Evolutionary conservation across 495 filamentous ascomycete species (phyloP).

Genomic region (Wilcoxina mikolae): DNA sequence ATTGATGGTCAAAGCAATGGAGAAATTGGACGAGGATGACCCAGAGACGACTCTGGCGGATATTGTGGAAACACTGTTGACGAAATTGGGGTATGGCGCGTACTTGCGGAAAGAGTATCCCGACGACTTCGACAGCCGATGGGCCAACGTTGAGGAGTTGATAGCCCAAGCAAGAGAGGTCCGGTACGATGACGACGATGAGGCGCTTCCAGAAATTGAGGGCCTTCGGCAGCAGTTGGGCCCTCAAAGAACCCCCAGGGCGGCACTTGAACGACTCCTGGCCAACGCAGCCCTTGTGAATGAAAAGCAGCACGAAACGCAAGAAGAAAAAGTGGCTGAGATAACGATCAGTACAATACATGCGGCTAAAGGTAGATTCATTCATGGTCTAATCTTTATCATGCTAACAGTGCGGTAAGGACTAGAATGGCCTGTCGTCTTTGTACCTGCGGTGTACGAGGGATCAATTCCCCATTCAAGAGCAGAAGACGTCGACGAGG

Average conservation of each 20-base stretch:
- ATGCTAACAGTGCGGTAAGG: slow-evolving; percentile 32
- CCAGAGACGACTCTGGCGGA: slow-evolving; percentile 39
- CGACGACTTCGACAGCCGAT: slow-evolving; percentile 64
- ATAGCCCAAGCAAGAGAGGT: slow-evolving; percentile 64
- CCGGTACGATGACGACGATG: slow-evolving; percentile 36
- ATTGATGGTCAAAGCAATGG: slow-evolving; percentile 45
- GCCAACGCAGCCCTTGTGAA: slow-evolving; percentile 78
- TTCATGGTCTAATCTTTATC: background rate
- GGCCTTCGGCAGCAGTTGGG: slow-evolving; percentile 51
- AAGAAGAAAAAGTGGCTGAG: slow-evolving; percentile 43
- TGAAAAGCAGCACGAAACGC: slow-evolving; percentile 49
- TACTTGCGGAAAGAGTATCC: slow-evolving; percentile 56
- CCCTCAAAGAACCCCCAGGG: slow-evolving; percentile 37
- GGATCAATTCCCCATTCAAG: slow-evolving; percentile 91
- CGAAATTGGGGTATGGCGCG: slow-evolving; percentile 55
- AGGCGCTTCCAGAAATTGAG: slow-evolving; percentile 61
- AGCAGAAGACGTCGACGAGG: slow-evolving; percentile 79
- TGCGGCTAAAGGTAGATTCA: slow-evolving; percentile 51
- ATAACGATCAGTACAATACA: slow-evolving; percentile 95
- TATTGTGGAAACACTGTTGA: slow-evolving; percentile 60
- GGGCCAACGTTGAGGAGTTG: slow-evolving; percentile 88
- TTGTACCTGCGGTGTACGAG: slow-evolving; percentile 80
- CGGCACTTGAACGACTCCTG: slow-evolving; percentile 63
- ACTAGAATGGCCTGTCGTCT: slow-evolving; percentile 93
- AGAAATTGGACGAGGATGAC: slow-evolving; percentile 40